Percentiles rank a stretch among this genome's conserved stretches.
Evolutionary conservation across 192 early-diverging fungal genomes (phyloP).

Genomic region (Umbelopsis ramanniana): DNA sequence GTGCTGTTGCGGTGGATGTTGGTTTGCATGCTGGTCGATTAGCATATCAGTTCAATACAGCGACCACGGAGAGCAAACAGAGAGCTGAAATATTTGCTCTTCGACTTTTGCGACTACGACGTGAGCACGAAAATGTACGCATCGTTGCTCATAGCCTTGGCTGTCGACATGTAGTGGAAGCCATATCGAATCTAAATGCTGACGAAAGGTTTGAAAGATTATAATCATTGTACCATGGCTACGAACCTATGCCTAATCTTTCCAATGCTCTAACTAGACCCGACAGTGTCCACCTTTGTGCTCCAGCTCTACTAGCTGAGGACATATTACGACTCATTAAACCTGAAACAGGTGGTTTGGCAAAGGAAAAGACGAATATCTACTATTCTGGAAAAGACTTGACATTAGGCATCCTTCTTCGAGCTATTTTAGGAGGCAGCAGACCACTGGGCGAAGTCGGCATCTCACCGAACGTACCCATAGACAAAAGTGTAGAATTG

Average conservation of each 20-base stretch:
- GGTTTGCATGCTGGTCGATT: constrained; percentile 34
- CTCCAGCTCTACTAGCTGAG: constrained; percentile 34
- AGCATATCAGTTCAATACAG: constrained; percentile 34
- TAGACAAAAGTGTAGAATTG: constrained; percentile 9
- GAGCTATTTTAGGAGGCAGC: constrained; percentile 26
- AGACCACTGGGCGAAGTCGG: constrained; percentile 39
- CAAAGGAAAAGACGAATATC: constrained; percentile 30
- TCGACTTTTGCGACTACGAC: constrained; percentile 30
- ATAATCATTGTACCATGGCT: neutral
- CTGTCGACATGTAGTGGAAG: constrained; percentile 44
- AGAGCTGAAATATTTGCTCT: constrained; percentile 38
- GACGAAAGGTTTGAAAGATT: constrained; percentile 24
- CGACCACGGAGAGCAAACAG: constrained; percentile 33
- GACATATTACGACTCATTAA: constrained; percentile 29
- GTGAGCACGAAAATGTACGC: constrained; percentile 32
- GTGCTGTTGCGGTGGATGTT: constrained; percentile 33
- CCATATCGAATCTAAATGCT: constrained; percentile 25
- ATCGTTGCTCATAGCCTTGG: constrained; percentile 43
- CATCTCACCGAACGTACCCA: neutral
- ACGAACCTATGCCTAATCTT: neutral
- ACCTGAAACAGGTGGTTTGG: constrained; percentile 22
- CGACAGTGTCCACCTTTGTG: constrained; percentile 39
- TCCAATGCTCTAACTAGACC: constrained; percentile 18
- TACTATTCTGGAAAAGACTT: constrained; percentile 40
- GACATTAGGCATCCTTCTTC: constrained; percentile 35